phyloP scores from a whole-genome alignment of 352 stramenopile genomes.

The Pythium phragmitis region DNA sequence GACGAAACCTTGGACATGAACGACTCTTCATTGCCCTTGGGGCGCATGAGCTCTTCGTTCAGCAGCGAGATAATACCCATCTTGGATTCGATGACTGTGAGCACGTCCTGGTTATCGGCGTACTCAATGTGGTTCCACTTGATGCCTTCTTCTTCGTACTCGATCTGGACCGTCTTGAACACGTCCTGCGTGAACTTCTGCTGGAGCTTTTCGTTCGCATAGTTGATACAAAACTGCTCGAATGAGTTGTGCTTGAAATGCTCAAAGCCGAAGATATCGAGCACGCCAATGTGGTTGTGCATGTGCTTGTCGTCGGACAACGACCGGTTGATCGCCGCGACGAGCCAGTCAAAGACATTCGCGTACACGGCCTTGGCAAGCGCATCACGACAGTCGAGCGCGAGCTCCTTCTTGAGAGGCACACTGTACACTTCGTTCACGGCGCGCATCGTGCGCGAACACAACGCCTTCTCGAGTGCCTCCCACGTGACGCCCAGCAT shows the following conservation, averaged over 20 bases:
- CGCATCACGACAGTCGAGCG: slow-evolving; percentile 83
- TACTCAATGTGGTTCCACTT: slow-evolving; percentile 91
- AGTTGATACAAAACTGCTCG: slow-evolving; percentile 86
- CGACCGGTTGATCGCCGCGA: slow-evolving; percentile 90
- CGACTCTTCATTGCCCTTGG: slow-evolving; percentile 83
- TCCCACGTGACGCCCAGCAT: slow-evolving; percentile 91
- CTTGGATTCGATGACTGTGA: slow-evolving; percentile 84
- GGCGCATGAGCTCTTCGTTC: slow-evolving; percentile 89
- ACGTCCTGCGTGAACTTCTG: slow-evolving; percentile 93
- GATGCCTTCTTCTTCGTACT: slow-evolving; percentile 96
- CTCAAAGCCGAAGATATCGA: slow-evolving; percentile 99
- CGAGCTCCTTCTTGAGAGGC: slow-evolving; percentile 59
- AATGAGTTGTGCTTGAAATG: slow-evolving; percentile 96
- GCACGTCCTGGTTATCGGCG: slow-evolving; percentile 88
- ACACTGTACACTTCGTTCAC: slow-evolving; percentile 54
- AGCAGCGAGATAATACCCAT: slow-evolving; percentile 90
- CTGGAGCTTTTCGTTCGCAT: slow-evolving; percentile 82
- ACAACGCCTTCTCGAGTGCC: slow-evolving; percentile 91
- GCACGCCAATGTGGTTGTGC: slow-evolving; percentile 90
- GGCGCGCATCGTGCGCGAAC: slow-evolving; percentile 85
- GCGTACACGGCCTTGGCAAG: slow-evolving; percentile 94
- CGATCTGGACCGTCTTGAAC: slow-evolving; percentile 94
- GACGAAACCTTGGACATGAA: slow-evolving; percentile 86
- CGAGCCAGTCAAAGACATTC: slow-evolving; percentile 92
- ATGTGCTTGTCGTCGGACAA: slow-evolving; percentile 77